Base-by-base conservation (phyloP, 2,329 filamentous ascomycete species). In the Xylaria polymorpha region DNA sequence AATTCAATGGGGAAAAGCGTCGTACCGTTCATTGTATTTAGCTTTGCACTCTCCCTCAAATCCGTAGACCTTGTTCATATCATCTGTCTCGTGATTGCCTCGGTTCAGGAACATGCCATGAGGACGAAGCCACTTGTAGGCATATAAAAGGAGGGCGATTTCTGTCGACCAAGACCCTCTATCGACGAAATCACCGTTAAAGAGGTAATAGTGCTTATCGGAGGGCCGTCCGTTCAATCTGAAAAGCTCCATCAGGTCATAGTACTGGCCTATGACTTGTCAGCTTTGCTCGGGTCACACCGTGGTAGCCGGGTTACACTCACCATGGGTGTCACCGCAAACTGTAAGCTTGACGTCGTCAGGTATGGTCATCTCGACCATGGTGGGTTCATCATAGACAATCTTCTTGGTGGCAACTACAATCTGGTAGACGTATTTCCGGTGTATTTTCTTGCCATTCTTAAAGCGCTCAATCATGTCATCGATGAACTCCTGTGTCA, bases 161-260 rank as follows among this genome's bases (percentile, higher is more conserved):
- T 99, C 96, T n/a, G 91, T 94, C 7, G 95, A 98, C 96, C 96
- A 99, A 44, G 94, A 98, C 35, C 96, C 96, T 79, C 96, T 90
- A 80, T 99, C 96, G 63, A 99, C 96, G 78, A 99, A 99, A 82
- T 99, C 96, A 73, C 96, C 96, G 80, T 99, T 99, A 87, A 99
- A 99, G 14, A 99, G 87, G 79, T 98, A 99, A 80, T 91, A 92
- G 80, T 98, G 94, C 79, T 92, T 93, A 71, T 95, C 93, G 18
- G 87, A 88, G 0, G 96, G 96, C 72, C 86, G 88, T 50, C 96
- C 96, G 75, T 97, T 98, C 66, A 96, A 87, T 72, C 93, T 87
- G 89, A 99, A 99, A 71, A 99, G 92, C 80, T 99, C 93, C 85
- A 99, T 91, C 50, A 99, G 87, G 81, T 99, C 96, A 80, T 97